Evolutionary conservation across 495 filamentous ascomycete genomes (phyloP).

Genomic region (Penicillium fimorum): DNA sequence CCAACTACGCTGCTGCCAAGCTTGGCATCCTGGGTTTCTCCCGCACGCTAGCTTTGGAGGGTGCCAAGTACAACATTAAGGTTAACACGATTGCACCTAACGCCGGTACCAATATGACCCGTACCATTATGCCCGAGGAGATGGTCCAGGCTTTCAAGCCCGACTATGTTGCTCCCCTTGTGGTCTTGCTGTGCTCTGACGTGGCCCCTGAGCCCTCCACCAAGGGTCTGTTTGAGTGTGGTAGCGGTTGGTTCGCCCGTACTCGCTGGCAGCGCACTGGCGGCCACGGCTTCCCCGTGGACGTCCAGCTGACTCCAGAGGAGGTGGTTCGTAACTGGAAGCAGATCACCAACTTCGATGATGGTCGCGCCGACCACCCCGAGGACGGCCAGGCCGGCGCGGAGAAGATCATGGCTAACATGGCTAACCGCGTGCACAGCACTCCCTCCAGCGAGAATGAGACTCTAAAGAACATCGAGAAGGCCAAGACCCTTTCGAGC

Average conservation of each 20-base stretch:
- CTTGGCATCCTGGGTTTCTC: constrained; percentile 93
- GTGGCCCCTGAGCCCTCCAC: constrained; percentile 79
- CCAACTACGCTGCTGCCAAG: constrained; percentile 97
- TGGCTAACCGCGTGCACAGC: constrained; percentile 65
- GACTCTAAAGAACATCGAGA: constrained; percentile 68
- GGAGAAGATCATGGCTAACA: constrained; percentile 88
- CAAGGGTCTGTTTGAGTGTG: constrained; percentile 92
- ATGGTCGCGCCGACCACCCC: constrained; percentile 87
- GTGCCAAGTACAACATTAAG: constrained; percentile 95
- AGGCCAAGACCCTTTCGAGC: constrained; percentile 68
- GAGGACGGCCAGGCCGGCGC: constrained; percentile 72
- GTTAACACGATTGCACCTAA: constrained; percentile 99
- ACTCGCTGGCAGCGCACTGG: constrained; percentile 95
- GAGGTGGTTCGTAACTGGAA: constrained; percentile 75
- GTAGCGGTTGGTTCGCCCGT: constrained; percentile 87
- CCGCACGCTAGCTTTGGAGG: constrained; percentile 87
- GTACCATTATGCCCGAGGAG: constrained; percentile 93
- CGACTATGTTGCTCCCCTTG: constrained; percentile 93
- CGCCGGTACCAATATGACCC: constrained; percentile 94
- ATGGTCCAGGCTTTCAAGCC: constrained; percentile 99
- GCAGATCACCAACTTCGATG: constrained; percentile 81
- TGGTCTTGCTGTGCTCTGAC: constrained; percentile 85
- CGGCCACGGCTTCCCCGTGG: constrained; percentile 89
- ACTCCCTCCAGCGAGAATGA: constrained; percentile 45
- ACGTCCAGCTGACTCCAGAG: constrained; percentile 84